Base-by-base conservation (phyloP, 768 basidiomycete genomes). In the Lactifluus echinatus region DNA sequence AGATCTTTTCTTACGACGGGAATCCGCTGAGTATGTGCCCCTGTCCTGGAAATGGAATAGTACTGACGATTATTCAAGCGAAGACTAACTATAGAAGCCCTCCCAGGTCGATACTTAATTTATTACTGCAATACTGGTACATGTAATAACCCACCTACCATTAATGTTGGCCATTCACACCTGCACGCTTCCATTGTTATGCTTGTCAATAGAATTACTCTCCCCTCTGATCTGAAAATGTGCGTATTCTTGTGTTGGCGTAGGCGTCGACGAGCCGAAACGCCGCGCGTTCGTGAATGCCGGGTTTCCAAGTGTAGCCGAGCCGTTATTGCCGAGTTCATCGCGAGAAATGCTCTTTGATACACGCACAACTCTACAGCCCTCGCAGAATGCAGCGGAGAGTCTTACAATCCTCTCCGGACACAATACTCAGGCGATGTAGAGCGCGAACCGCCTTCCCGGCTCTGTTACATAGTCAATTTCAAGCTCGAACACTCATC, bases 1-100 rank as follows among this genome's bases (percentile, higher is more conserved):
- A 62, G 95, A 98, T 70, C 66, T 84, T 64, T 95, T 89, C 70
- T 69, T 93, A 58, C 79, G 87, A 70, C 76, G 87, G 69, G 87
- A 91, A 69, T 74, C 87, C n/a, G 68, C 85, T 66, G 89, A 91
- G 89, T 86, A 65, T 69, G 84, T 71, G 29, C 29, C 21, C 28
- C 4, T 4, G 2, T 21, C 19, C 36, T 33, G 2, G 37, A 23
- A 14, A n/a, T 39, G n/a, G 15, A 49, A 26, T 34, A 15, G 15
- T 17, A 31, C 57, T 61, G 51, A 59, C 36, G 2, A 8, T 23
- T 50, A 17, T n/a, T 15, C 21, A 6, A 62, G 61, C 43, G 61
- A 62, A 3, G 61, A 62, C 44, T 62, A 45, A 43, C 2, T 39
- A 37, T 28, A 46, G 34, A 33, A 23, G 2, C 28, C 26, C 29